Evolutionary conservation across 2,329 filamentous ascomycete species (phyloP).

Genomic region (Neonectria sp.): DNA sequence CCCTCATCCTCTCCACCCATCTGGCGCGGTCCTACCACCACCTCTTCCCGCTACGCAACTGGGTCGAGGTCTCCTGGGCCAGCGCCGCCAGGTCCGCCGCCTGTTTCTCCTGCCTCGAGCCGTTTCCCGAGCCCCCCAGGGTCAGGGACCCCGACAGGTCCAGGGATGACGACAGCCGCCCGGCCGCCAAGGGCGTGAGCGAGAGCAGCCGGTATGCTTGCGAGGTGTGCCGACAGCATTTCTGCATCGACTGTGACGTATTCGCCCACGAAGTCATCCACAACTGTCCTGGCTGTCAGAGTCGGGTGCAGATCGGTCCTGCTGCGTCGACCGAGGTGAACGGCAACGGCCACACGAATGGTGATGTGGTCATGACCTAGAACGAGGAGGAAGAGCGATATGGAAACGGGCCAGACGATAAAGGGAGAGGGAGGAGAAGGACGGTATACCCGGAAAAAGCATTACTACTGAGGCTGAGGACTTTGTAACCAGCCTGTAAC

Average conservation of each 20-base stretch:
- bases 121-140: conserved; percentile 73
- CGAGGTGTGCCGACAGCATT: conserved; percentile 88
- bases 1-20: conserved; percentile 94
- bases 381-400: conserved; percentile 3
- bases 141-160: conserved; percentile 36
- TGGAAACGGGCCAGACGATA: not conserved
- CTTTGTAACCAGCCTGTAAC: conserved; percentile 30
- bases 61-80: conserved; percentile 90
- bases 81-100: conserved; percentile 73
- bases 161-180: conserved; percentile 43
- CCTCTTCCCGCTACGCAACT: conserved; percentile 90
- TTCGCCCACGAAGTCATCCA: conserved; percentile 95
- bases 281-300: conserved; percentile 93
- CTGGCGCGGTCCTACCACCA: conserved; percentile 94
- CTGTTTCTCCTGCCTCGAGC: conserved; percentile 84
- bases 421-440: conserved; percentile 6
- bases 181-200: conserved; percentile 75
- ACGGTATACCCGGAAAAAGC: conserved; percentile 37
- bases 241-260: conserved; percentile 98
- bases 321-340: conserved; percentile 46
- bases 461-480: conserved; percentile 27
- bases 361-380: conserved; percentile 60
- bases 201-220: conserved; percentile 93
- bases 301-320: conserved; percentile 52
- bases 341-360: conserved; percentile 53